phyloP scores from a whole-genome alignment of 164 flowering plant genomes.

The Tetracentron sinense region DNA sequence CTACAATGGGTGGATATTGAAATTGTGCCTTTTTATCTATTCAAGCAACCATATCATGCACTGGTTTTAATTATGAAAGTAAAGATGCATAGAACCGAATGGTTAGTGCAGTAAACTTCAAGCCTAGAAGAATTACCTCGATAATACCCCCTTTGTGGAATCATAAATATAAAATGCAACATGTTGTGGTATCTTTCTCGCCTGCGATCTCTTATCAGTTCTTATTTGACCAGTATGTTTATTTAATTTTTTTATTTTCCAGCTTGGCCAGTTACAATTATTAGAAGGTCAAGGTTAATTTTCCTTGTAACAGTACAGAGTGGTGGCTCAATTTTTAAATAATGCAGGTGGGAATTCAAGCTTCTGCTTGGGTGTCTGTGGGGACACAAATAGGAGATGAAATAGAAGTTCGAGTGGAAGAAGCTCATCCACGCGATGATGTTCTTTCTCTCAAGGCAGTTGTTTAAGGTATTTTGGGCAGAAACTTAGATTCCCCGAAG shows the following conservation, averaged over 20 bases:
- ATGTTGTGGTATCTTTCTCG: no score
- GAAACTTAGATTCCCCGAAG: background rate
- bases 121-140: no score
- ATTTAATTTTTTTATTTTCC: background rate
- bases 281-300: background rate
- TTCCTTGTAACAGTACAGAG: background rate
- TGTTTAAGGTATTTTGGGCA: background rate
- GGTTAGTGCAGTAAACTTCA: no score
- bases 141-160: no score
- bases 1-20: no score
- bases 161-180: no score
- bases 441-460: constrained; percentile 60
- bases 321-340: background rate
- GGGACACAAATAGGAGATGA: constrained; percentile 86
- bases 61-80: no score
- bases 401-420: constrained; percentile 68
- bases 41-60: no score
- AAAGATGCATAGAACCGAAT: no score
- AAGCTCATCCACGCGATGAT: constrained; percentile 90
- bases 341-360: constrained; percentile 82
- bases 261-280: background rate
- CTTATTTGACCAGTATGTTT: background rate
- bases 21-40: no score
- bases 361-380: constrained; percentile 69
- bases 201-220: background rate